Conservation (phyloP, 345 rosid genomes). For the Mangifera indica region DNA sequence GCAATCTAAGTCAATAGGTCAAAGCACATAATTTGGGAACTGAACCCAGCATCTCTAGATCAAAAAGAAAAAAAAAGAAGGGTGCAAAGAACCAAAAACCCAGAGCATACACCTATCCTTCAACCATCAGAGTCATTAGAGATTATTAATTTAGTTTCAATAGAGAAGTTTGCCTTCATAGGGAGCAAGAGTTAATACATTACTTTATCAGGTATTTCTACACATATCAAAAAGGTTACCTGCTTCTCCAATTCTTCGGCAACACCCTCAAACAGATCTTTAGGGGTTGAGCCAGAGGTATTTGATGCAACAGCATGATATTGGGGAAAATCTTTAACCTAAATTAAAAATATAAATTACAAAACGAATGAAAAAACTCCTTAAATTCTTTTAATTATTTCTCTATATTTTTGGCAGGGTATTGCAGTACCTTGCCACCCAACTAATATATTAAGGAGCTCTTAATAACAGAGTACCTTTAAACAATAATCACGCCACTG, state of each 20-base stretch:
- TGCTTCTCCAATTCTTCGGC: conserved; percentile 76
- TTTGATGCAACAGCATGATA: conserved; percentile 91
- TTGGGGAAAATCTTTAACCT: conserved; percentile 81
- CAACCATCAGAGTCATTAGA: not conserved
- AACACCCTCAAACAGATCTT: conserved; percentile 93
- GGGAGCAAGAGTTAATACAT: not conserved
- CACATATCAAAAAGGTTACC: conserved; percentile 35
- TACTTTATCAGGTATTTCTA: not conserved
- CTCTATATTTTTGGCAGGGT: not conserved
- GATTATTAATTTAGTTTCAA: too few relatives aligned
- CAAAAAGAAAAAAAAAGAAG: too few relatives aligned
- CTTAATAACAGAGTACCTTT: conserved; percentile 47
- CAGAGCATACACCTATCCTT: not conserved
- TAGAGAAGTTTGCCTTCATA: not conserved
- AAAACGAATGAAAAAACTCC: conserved; percentile 8
- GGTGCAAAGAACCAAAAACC: not conserved
- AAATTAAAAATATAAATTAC: conserved; percentile 16
- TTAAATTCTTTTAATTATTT: not conserved
- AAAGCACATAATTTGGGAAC: not conserved
- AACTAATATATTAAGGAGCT: not conserved
- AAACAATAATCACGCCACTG: conserved; percentile 84
- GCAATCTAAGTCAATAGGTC: not conserved
- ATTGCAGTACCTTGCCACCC: not conserved
- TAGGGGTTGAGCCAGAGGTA: conserved; percentile 84
- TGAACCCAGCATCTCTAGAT: not conserved